Percentiles rank a stretch among this genome's conserved stretches.
phyloP scores from a whole-genome alignment of 2,329 filamentous ascomycete species.

The Exophiala calicioides region DNA sequence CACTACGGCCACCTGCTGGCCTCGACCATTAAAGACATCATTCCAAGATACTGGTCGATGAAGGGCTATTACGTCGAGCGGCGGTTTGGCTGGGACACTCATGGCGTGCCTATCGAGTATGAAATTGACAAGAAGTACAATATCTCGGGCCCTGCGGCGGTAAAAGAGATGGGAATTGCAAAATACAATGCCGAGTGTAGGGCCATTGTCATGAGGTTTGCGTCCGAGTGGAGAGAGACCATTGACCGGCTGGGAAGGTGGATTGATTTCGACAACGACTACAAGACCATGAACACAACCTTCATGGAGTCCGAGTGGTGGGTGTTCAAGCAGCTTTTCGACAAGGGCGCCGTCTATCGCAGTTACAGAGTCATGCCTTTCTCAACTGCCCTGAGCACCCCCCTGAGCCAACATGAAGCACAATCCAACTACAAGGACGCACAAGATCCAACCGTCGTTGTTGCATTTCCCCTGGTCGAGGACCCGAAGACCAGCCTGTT shows the following conservation, averaged over 20 bases:
- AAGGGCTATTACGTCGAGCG: slow-evolving; percentile 84
- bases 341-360: slow-evolving; percentile 81
- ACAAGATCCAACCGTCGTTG: slow-evolving; percentile 79
- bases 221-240: slow-evolving; percentile 76
- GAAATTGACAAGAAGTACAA: slow-evolving; percentile 91
- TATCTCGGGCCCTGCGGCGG: slow-evolving; percentile 79
- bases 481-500: slow-evolving; percentile 71
- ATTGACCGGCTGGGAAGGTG: slow-evolving; percentile 81
- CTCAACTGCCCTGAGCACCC: slow-evolving; percentile 79
- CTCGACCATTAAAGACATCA: slow-evolving; percentile 91
- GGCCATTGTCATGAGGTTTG: slow-evolving; percentile 84
- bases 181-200: slow-evolving; percentile 86
- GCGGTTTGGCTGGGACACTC: slow-evolving; percentile 87
- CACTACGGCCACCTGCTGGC: slow-evolving; percentile 74
- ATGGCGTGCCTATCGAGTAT: slow-evolving; percentile 85
- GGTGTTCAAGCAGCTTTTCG: slow-evolving; percentile 85
- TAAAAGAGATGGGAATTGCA: slow-evolving; percentile 75
- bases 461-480: slow-evolving; percentile 75
- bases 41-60: slow-evolving; percentile 91
- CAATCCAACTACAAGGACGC: slow-evolving; percentile 89
- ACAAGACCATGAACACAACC: slow-evolving; percentile 86
- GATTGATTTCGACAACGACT: slow-evolving; percentile 94
- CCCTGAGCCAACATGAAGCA: slow-evolving; percentile 84
- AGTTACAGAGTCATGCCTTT: slow-evolving; percentile 88
- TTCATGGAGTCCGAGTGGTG: slow-evolving; percentile 95